Percentiles rank a stretch among this genome's conserved stretches.
Conservation (phyloP, 148 eudicot species). For the Amaranthus palmeri region DNA sequence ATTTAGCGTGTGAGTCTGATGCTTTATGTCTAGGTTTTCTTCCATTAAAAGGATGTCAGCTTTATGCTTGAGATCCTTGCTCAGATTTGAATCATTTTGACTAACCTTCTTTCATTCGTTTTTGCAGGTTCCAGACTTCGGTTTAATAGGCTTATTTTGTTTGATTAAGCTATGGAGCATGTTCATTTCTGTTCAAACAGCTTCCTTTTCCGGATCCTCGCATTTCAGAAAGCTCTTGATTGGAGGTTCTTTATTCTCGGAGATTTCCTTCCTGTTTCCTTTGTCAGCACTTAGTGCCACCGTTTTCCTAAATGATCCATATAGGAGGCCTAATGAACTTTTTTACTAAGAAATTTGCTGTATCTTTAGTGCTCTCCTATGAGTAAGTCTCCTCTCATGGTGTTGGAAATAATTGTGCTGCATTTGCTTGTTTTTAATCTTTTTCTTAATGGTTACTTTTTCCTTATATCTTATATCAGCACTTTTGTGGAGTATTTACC, state of each 20-base stretch:
- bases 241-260: slow-evolving; percentile 85
- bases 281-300: slow-evolving; percentile 76
- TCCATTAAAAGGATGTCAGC: neutral
- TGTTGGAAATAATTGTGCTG: neutral
- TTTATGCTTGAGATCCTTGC: neutral
- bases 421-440: slow-evolving; percentile 2
- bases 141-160: slow-evolving; percentile 32
- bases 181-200: slow-evolving; percentile 55
- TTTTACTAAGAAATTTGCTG: slow-evolving; percentile 49
- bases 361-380: slow-evolving; percentile 52
- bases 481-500: slow-evolving; percentile 41
- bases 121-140: slow-evolving; percentile 49
- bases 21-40: neutral
- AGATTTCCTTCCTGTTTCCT: slow-evolving; percentile 65
- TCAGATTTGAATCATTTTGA: neutral
- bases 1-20: neutral
- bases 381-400: slow-evolving; percentile 41
- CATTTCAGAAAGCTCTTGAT: slow-evolving; percentile 69
- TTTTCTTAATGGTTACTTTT: neutral
- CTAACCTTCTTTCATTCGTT: neutral
- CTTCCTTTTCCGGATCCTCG: slow-evolving; percentile 42
- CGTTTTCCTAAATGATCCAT: slow-evolving; percentile 41
- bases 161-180: slow-evolving; percentile 68
- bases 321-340: slow-evolving; percentile 59
- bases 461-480: slow-evolving; percentile 19